Evolutionary conservation across 1,284 basidiomycete species (phyloP), one percentile per base, ranked within the genome.

Genomic region (Sparassis latifolia): DNA sequence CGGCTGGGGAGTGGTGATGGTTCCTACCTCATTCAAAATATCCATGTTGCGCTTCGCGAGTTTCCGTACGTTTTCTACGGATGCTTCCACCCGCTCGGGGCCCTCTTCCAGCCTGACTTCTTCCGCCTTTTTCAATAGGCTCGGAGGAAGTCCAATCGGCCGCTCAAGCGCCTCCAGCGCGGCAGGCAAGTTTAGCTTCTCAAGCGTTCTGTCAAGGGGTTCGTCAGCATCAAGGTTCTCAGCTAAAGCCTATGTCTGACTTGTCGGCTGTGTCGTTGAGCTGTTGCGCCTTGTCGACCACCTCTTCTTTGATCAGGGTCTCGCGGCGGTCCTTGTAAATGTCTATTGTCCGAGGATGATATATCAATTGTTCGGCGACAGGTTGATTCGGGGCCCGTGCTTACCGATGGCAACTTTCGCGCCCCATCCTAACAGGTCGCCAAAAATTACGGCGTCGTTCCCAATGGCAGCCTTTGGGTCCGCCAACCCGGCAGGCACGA

Each of bases 281-380:
- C 41, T 84, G 80, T 53, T 83, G 80, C 6, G 84, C 78, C 44
- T 74, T 74, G 33, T 79, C 77, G 10, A 76, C 68, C 4, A 98
- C 74, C 52, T 83, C 79, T 33, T 89, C 82, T 44, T 85, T 73
- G 28, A 97, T 68, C 44, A 90, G 77, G 35, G 81, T 83, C 47
- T 83, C 77, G 62, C 89, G 92, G 35, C 91, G 75, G 58, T 97
- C 87, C 46, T 89, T 82, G 69, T 97, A 98, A 10, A 98, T 85
- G 58, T 88, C 90, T 93, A 2, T 42, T 32, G 38, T 30, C 49
- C 48, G 37, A 33, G 31, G 9, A 20, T 20, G 12, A 28, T 28
- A 31, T 10, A 4, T 35, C 40, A 30, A 20, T 38, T 32, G 40
- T 20, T 32, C 50, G 42, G 35, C 41, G 44, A 38, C 20, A 20